Evolutionary conservation across 495 filamentous ascomycete genomes (phyloP), one percentile per base, ranked within the genome.

Genomic region (Parathielavia appendiculata): DNA sequence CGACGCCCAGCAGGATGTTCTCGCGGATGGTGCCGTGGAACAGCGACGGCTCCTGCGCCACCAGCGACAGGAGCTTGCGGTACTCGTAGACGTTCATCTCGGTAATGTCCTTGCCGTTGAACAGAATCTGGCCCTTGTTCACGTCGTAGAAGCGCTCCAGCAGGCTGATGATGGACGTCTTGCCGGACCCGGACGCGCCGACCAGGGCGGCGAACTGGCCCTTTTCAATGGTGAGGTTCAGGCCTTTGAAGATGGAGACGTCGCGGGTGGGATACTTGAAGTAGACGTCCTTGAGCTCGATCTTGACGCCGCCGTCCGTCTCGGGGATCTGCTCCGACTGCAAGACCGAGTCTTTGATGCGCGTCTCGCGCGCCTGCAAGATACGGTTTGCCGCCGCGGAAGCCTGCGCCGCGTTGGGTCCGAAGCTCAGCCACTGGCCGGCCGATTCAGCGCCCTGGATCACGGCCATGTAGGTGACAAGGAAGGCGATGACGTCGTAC

Each of bases 131-230:
- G 22, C 86, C 86, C 20, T 70, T 69, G 6, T 67, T 69, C 0
- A 79, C 69, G 23, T 82, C 74, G 65, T 89, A 89, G 67, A 89
- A 87, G 7, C 75, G 66, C 69, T 86, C 84, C 1, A 90, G 69
- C 0, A 90, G 71, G 4, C 80, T 80, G 17, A 89, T 76, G 22
- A 86, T 74, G 16, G 83, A 89, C 1, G 81, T 85, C 63, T 92
- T 92, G 13, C 89, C 89, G 32, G 83, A 87, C 19, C 89, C 89
- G 0, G 79, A 84, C 0, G 85, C 73, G 3, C 89, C 89, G 8
- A 90, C 87, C 16, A 92, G 74, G 0, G 85, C 89, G 4, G 80
- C 82, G 57, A 81, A 86, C 58, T 86, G 78, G 1, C 87, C 87
- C 43, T 81, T 80, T 41, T 81, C 71, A 48, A 91, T 87, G 5